A percentile compares a stretch with the other conserved stretches of the same genome.
These are phyloP conservation scores for Mariannaea elegans DNA, from an alignment of 2,329 filamentous ascomycete species.

Conservation along the genomic window DNA sequence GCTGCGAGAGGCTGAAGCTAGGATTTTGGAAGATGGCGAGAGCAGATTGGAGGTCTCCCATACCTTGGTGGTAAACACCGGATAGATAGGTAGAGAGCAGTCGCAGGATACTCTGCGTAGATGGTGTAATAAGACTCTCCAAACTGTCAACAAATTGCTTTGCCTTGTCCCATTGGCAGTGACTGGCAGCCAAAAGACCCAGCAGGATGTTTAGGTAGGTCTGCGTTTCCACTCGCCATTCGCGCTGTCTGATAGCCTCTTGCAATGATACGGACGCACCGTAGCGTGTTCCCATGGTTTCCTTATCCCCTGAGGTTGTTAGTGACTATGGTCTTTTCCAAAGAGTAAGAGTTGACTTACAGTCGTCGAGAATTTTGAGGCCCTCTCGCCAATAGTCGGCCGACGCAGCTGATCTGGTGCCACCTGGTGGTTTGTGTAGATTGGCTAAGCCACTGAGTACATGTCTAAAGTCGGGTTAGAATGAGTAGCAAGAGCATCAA, in stretches of 20 bases:
- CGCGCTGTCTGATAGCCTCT: constrained; percentile 64
- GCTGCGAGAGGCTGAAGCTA: constrained; percentile 58
- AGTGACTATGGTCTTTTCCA: constrained; percentile 2
- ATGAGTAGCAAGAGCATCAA: background rate
- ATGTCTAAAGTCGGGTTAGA: constrained; percentile 52
- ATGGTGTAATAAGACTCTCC: constrained; percentile 52
- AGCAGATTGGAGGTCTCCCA: constrained; percentile 75
- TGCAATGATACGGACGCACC: constrained; percentile 61
- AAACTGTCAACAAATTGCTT: constrained; percentile 65
- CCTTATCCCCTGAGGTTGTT: constrained; percentile 44
- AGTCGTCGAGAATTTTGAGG: constrained; percentile 57
- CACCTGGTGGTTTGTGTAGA: constrained; percentile 48
- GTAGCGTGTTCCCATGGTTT: constrained; percentile 48
- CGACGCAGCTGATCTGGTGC: constrained; percentile 46
- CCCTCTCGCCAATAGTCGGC: constrained; percentile 55
- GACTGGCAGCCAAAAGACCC: constrained; percentile 73
- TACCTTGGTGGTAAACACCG: constrained; percentile 80
- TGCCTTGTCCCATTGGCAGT: constrained; percentile 75
- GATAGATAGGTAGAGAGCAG: constrained; percentile 74
- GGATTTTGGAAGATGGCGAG: constrained; percentile 71
- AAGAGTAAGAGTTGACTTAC: constrained; percentile 40
- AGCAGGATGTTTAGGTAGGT: constrained; percentile 77
- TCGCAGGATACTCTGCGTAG: constrained; percentile 51
- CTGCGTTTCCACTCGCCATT: constrained; percentile 72
- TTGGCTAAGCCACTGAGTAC: constrained; percentile 63